Conservation (phyloP, 2,329 filamentous ascomycete species). For the Didymellaceae sp. region DNA sequence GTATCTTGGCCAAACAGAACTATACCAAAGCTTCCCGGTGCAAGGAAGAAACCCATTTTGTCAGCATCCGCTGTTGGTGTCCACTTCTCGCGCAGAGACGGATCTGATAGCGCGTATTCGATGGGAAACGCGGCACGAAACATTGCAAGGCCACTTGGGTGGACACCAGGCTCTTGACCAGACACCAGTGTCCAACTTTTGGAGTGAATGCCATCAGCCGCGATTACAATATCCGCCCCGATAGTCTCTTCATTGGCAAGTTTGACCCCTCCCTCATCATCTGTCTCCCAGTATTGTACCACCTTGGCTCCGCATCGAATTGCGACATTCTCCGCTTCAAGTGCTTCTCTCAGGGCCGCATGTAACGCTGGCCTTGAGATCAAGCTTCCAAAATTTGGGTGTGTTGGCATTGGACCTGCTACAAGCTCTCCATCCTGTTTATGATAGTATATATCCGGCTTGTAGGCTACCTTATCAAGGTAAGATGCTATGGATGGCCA, state of each 20-base stretch:
- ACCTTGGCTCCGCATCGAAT: not conserved
- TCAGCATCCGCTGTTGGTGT: not conserved
- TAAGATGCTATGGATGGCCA: not conserved
- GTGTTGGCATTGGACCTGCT: not conserved
- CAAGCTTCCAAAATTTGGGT: not conserved
- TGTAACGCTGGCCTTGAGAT: not conserved
- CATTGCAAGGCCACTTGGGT: not conserved
- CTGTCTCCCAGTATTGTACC: not conserved
- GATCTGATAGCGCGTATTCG: not conserved
- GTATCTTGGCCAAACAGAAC: not conserved
- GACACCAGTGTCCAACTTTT: not conserved
- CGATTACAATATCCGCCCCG: not conserved
- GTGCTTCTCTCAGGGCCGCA: not conserved
- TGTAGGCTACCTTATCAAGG: not conserved
- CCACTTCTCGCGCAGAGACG: not conserved
- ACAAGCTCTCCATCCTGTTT: not conserved
- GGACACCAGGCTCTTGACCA: not conserved
- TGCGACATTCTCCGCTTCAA: not conserved
- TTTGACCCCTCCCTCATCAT: not conserved
- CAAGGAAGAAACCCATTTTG: not conserved
- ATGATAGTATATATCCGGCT: not conserved
- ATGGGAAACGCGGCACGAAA: not conserved
- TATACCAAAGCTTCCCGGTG: not conserved
- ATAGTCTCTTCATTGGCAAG: not conserved
- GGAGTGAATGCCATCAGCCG: not conserved